Evolutionary conservation across 352 stramenopile species (phyloP), one percentile per base, ranked within the genome.

Genomic region (Phytophthora podocarpi): DNA sequence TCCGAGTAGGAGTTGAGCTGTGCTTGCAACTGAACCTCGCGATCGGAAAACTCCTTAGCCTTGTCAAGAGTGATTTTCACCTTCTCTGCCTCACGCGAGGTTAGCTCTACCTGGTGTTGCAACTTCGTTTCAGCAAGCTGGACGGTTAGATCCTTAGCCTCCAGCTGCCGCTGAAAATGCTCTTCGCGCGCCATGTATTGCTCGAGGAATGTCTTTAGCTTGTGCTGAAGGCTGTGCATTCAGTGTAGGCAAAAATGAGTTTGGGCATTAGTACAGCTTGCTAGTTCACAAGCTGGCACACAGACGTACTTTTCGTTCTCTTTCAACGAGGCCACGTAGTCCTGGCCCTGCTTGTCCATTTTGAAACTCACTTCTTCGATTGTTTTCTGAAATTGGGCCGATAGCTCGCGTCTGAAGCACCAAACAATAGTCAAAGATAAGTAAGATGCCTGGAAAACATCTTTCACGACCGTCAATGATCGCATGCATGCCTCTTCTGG

Each of bases 331-430:
- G 80, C 62, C 46, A 96, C 77, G 61, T 96, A 94, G 64, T 96
- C 87, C 21, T 93, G 76, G 30, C 81, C 74, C 48, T 96, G 85
- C 37, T 93, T 78, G 30, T 96, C 87, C 87, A 96, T 96, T 64
- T 94, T 96, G n/a, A 70, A 56, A 64, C 87, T 92, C 41, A 96
- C 87, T 70, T 94, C 85, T 61, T 94, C 87, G 26, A 96, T 94
- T 16, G 87, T 96, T 40, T 80, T 94, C 26, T 96, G 83, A 30
- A 96, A 96, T 41, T 93, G 85, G 10, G 67, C 46, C 15, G 81
- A 93, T 34, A 96, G 53, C 20, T 93, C 81, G 16, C 82, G 79
- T 13, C 85, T 93, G 50, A 54, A 42, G 4, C 16, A 57, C 5
- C 18, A 65, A 42, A 28, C 24, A 30, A 32, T 8, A 23, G 18